Conservation (phyloP, 768 basidiomycete genomes). For the Xerocomus spinulosus region DNA sequence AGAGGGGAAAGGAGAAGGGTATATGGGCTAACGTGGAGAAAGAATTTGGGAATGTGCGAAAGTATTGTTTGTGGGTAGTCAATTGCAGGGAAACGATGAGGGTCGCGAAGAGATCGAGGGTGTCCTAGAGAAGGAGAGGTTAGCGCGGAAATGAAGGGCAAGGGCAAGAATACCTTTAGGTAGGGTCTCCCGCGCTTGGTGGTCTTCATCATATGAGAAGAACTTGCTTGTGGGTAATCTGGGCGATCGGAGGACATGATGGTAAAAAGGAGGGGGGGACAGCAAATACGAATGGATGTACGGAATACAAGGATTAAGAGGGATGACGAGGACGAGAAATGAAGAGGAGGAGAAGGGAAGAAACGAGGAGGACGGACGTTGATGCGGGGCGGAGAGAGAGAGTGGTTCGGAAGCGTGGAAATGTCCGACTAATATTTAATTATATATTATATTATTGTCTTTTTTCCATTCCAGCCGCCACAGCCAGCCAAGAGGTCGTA, state of each 20-base stretch:
- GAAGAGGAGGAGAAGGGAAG: constrained; percentile 32
- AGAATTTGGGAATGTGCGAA: constrained; percentile 89
- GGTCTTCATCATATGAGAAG: constrained; percentile 98
- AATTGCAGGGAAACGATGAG: constrained; percentile 91
- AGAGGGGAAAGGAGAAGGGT: constrained; percentile 5
- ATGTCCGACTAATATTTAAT: constrained; percentile 9
- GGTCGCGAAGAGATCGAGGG: constrained; percentile 96
- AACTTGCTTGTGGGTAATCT: constrained; percentile 46
- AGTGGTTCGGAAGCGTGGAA: constrained; percentile 30
- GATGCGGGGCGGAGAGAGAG: constrained; percentile 18
- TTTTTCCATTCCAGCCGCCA: background rate
- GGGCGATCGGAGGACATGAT: constrained; percentile 40
- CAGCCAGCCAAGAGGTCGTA: background rate
- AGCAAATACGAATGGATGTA: constrained; percentile 6
- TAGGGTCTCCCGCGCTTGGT: constrained; percentile 93
- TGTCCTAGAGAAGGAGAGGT: constrained; percentile 58
- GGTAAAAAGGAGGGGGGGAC: constrained; percentile 18
- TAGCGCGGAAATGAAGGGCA: background rate
- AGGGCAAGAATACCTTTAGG: constrained; percentile 61
- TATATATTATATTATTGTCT: constrained; percentile 24
- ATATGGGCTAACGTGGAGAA: constrained; percentile 80
- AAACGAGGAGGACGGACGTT: constrained; percentile 27
- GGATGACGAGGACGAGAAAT: constrained; percentile 13
- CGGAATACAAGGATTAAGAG: constrained; percentile 26
- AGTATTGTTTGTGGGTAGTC: constrained; percentile 89